Conservation (phyloP, 331 rosid species). For the Stylosanthes scabra region DNA sequence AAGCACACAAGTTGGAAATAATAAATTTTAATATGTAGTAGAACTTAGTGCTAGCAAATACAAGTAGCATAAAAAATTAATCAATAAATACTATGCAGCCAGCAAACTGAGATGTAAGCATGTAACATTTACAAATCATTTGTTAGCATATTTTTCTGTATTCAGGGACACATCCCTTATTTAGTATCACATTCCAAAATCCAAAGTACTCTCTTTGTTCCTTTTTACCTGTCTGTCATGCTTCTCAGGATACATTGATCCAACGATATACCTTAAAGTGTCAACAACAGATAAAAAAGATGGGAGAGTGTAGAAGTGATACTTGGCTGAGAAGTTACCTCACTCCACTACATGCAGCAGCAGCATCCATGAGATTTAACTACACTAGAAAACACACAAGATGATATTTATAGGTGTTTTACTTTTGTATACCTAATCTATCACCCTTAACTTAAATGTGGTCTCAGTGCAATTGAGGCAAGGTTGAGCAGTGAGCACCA, state of each 20-base stretch:
- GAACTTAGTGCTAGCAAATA: too few species aligned
- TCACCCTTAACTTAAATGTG: too few species aligned
- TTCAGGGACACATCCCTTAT: not conserved
- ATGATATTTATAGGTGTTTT: too few species aligned
- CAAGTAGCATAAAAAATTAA: not conserved
- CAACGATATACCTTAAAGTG: too few species aligned
- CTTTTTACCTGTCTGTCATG: too few species aligned
- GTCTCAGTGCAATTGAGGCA: slow-evolving; percentile 12
- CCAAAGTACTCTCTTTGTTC: not conserved
- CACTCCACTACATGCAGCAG: slow-evolving; percentile 24
- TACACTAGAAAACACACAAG: slow-evolving; percentile 15
- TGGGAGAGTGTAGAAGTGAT: too few species aligned
- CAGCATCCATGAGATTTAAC: slow-evolving; percentile 16
- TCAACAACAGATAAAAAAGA: too few species aligned
- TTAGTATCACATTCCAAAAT: slow-evolving; percentile 5
- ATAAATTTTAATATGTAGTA: too few species aligned
- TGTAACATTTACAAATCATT: slow-evolving; percentile 10
- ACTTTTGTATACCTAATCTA: too few species aligned
- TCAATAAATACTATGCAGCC: not conserved
- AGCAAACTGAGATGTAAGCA: slow-evolving; percentile 1
- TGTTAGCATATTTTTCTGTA: not conserved
- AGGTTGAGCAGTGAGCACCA: slow-evolving; percentile 32
- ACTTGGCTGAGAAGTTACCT: slow-evolving; percentile 6
- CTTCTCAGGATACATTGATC: too few species aligned
- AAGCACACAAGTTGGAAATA: too few species aligned